Evolutionary conservation across 192 early-diverging fungal species (phyloP).

Genomic region (Umbelopsis vinacea): DNA sequence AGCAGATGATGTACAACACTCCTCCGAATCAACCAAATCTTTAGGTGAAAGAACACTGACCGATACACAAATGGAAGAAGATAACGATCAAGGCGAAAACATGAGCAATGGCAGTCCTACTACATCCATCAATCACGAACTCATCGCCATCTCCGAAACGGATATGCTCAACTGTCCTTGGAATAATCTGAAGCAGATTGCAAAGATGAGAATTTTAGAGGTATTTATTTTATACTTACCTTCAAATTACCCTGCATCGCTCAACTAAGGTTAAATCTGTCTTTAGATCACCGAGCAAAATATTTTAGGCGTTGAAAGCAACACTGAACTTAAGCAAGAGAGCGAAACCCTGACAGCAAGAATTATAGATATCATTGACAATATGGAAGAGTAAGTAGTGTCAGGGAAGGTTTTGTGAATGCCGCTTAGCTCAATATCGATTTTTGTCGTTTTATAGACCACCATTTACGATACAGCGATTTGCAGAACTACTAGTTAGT

Average conservation of each 20-base stretch:
- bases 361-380: constrained; percentile 16
- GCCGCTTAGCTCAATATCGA: no score
- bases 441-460: neutral
- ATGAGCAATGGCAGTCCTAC: neutral
- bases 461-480: constrained; percentile 20
- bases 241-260: neutral
- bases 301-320: neutral
- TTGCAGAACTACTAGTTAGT: constrained; percentile 3
- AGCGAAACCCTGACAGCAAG: neutral
- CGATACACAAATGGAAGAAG: constrained; percentile 4
- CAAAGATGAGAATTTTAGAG: constrained; percentile 1
- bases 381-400: constrained; percentile 7
- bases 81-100: neutral
- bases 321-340: neutral
- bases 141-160: constrained; percentile 9
- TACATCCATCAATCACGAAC: neutral
- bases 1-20: neutral
- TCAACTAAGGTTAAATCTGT: neutral
- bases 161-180: neutral
- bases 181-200: neutral
- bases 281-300: neutral
- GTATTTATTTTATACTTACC: neutral
- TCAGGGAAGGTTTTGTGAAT: no score
- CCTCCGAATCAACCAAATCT: neutral
- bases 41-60: constrained; percentile 5